These are phyloP conservation scores for Hymenoscyphus salicellus DNA, from an alignment of 2,329 filamentous ascomycete species.

Conservation along the genomic window DNA sequence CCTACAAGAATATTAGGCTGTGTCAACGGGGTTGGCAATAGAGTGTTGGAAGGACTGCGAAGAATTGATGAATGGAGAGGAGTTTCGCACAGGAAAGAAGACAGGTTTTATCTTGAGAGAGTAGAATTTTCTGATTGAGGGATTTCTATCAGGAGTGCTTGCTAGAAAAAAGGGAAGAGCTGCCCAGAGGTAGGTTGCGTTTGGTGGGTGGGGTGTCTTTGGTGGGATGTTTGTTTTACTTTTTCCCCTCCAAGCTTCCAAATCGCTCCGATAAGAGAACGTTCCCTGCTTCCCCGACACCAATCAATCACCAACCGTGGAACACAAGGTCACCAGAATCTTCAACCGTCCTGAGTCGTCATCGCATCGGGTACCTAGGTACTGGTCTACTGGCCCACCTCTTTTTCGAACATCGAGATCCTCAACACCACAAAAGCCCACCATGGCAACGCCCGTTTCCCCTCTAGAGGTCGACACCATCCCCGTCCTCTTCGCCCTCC, in stretches of 20 bases:
- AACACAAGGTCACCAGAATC: not conserved
- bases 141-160: not conserved
- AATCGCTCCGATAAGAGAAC: constrained; percentile 4
- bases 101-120: not conserved
- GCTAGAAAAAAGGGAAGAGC: not conserved
- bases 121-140: not conserved
- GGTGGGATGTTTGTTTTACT: not conserved
- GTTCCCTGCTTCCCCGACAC: constrained; percentile 2
- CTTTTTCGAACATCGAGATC: not conserved
- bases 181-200: not conserved
- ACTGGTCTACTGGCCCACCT: no score
- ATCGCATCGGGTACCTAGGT: not conserved
- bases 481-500: constrained; percentile 74
- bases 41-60: constrained; percentile 4
- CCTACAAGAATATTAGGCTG: constrained; percentile 14
- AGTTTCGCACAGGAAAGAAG: not conserved
- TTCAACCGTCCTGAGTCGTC: not conserved
- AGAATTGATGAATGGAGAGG: not conserved
- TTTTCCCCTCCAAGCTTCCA: constrained; percentile 2
- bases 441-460: constrained; percentile 30
- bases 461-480: constrained; percentile 68
- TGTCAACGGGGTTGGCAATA: constrained; percentile 20
- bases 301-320: constrained; percentile 4
- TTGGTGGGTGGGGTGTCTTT: not conserved
- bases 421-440: constrained; percentile 11